phyloP scores from a whole-genome alignment of 768 basidiomycete species.

The Lyophyllum atratum region DNA sequence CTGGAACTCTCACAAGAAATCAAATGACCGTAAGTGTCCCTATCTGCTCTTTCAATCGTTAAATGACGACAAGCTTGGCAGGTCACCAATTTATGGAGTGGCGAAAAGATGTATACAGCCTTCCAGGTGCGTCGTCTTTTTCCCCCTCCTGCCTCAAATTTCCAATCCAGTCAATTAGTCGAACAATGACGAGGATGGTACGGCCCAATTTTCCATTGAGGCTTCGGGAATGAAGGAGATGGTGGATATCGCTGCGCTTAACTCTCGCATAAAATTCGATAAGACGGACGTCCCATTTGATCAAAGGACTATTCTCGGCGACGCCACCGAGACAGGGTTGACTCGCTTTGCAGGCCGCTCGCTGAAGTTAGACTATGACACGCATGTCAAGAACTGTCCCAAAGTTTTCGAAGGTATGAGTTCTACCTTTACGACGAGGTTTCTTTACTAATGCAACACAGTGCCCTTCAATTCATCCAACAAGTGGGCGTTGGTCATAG shows the following conservation, averaged over 20 bases:
- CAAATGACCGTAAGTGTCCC: constrained; percentile 59
- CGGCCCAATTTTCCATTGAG: constrained; percentile 48
- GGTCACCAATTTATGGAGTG: constrained; percentile 71
- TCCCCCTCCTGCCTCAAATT: not conserved
- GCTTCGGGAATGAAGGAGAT: constrained; percentile 66
- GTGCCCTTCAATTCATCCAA: constrained; percentile 76
- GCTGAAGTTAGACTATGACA: constrained; percentile 53
- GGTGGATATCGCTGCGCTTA: constrained; percentile 63
- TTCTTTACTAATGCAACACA: constrained; percentile 7
- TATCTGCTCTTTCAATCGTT: not conserved
- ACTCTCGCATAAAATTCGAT: constrained; percentile 73
- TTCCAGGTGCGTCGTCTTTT: constrained; percentile 47
- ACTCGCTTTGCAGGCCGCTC: constrained; percentile 65
- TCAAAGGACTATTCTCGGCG: constrained; percentile 62
- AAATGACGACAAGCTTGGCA: constrained; percentile 12
- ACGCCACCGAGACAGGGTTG: constrained; percentile 77
- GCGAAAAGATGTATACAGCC: constrained; percentile 60
- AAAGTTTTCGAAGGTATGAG: constrained; percentile 61
- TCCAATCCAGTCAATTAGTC: constrained; percentile 38
- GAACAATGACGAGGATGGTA: constrained; percentile 65
- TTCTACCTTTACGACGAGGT: not conserved
- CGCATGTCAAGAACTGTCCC: constrained; percentile 45
- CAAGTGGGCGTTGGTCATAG: constrained; percentile 74
- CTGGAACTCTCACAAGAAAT: constrained; percentile 69
- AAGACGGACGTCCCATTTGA: constrained; percentile 62